Percentiles rank a stretch among this genome's conserved stretches.
Conservation (phyloP, 371 early-diverging fungal species). For the Mucor plumbeus region DNA sequence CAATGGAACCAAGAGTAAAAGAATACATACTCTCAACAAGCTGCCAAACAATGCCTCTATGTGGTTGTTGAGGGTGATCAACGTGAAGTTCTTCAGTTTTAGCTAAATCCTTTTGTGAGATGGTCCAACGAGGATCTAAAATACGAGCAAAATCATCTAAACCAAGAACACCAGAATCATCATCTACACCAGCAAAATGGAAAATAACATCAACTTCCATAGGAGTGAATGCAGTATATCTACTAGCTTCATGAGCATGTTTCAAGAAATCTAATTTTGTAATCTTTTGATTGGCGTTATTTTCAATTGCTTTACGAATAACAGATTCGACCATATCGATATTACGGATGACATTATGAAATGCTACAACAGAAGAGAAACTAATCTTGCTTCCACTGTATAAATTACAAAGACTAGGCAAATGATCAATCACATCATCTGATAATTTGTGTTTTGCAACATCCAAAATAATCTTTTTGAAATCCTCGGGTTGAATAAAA, state of each 20-base stretch:
- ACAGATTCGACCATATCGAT: slow-evolving; percentile 76
- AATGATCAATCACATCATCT: slow-evolving; percentile 70
- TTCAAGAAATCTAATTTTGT: slow-evolving; percentile 68
- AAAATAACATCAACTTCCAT: slow-evolving; percentile 86
- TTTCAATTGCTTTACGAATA: slow-evolving; percentile 60
- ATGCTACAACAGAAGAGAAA: slow-evolving; percentile 70
- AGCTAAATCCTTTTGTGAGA: slow-evolving; percentile 24
- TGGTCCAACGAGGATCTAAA: slow-evolving; percentile 69
- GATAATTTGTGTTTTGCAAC: slow-evolving; percentile 75
- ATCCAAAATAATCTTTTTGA: slow-evolving; percentile 69
- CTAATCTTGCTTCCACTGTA: slow-evolving; percentile 62
- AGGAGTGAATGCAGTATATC: slow-evolving; percentile 77
- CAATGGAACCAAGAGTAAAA: slow-evolving; percentile 89
- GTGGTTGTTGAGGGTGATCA: slow-evolving; percentile 19
- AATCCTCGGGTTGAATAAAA: slow-evolving; percentile 68
- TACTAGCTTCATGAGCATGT: slow-evolving; percentile 62
- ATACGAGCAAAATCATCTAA: slow-evolving; percentile 68
- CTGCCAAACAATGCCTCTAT: slow-evolving; percentile 43
- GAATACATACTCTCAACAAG: slow-evolving; percentile 60
- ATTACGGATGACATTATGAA: slow-evolving; percentile 77
- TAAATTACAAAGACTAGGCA: slow-evolving; percentile 70
- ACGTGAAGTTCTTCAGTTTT: slow-evolving; percentile 10
- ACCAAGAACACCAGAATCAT: slow-evolving; percentile 58
- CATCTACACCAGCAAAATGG: slow-evolving; percentile 76
- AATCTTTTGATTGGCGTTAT: slow-evolving; percentile 60